Evolutionary conservation across 108 stramenopile genomes (phyloP), one percentile per base, ranked within the genome.

Genomic region (Skeletonema potamos): DNA sequence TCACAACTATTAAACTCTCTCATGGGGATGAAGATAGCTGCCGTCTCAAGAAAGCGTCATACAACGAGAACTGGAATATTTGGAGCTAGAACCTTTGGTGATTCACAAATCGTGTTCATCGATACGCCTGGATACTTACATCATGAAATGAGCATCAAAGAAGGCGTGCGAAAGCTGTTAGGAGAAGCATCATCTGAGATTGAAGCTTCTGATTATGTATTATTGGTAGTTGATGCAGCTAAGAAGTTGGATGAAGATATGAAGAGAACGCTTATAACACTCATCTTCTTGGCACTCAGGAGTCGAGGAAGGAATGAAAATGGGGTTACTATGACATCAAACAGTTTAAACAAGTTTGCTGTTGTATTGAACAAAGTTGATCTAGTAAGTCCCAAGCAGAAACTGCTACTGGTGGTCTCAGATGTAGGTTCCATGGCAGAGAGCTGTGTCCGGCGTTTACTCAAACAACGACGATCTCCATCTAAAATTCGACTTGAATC

Each of bases 301-400:
- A 79, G 85, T 51, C 60, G 78, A 29, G 92, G 92, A 48, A 58
- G 90, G 27, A 73, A 82, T 37, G 88, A 92, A 68, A 84, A 84
- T 34, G 48, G 48, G 22, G 48, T 51, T 51, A 20, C 18, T 24
- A 51, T 51, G 8, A 7, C 18, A 22, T 20, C 48, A 51, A 55
- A 68, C 62, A 76, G 73, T 27, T 61, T 66, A 43, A 58, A 74
- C 65, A 88, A 92, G 73, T 82, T 95, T 84, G 88, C 87, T 36
- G 76, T 97, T 39, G 92, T 96, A 26, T 58, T 97, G 44, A 97
- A 97, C 74, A 97, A 97, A 73, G 91, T 93, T 5, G 97, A 97
- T 70, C 68, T 96, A 58, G 95, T 97, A 0, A 58, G 92, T 55
- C 95, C 95, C n/a, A 96, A 94, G 73, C 60, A 77, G 17, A 77